Evolutionary conservation across 176 grass and related monocot species (phyloP).

Genomic region (Cenchrus americanus): DNA sequence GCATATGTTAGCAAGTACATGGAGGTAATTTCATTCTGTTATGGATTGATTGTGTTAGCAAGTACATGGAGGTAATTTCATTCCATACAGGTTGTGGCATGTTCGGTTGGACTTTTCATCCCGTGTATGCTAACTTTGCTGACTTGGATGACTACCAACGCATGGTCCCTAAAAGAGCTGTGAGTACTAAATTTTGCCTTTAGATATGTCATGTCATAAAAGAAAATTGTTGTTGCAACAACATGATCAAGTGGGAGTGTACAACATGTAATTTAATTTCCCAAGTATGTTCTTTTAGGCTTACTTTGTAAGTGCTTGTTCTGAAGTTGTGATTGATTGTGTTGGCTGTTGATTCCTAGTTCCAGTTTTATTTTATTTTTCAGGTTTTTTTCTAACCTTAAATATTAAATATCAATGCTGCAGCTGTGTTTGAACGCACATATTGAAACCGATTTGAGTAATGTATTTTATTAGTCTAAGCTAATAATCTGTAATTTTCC

Average conservation of each 20-base stretch:
- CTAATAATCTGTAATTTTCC: no score
- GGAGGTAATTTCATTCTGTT: no score
- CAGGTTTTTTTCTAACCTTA: neutral
- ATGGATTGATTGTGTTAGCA: no score
- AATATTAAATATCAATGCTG: neutral
- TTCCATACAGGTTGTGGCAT: neutral
- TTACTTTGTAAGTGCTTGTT: neutral
- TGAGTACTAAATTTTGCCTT: neutral
- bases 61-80: no score
- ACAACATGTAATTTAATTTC: neutral
- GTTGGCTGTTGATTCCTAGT: neutral
- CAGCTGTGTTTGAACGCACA: neutral
- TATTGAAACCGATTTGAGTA: no score
- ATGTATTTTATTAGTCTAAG: no score
- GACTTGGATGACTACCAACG: constrained; percentile 18
- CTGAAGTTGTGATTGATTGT: neutral
- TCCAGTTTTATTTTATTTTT: neutral
- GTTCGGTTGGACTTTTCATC: neutral
- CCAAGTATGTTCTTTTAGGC: neutral
- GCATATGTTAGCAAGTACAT: no score
- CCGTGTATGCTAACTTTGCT: accelerated
- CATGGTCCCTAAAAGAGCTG: neutral
- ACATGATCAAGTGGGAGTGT: no score
- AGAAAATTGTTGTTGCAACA: no score
- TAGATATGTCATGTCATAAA: no score